Conservation (phyloP, 768 basidiomycete genomes). For the Mycena galopus region DNA sequence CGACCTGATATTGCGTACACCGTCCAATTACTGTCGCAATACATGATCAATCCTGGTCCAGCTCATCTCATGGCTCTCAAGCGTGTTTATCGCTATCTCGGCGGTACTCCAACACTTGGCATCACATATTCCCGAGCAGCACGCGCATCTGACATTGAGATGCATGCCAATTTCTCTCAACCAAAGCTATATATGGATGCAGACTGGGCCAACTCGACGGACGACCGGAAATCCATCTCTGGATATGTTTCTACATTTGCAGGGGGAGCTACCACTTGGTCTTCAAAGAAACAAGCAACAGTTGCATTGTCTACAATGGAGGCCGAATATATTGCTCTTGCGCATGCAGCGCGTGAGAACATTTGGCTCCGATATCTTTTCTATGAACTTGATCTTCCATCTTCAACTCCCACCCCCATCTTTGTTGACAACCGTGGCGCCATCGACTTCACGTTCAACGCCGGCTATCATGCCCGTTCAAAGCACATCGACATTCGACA, state of each 20-base stretch:
- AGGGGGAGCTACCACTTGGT: conserved; percentile 51
- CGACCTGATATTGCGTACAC: conserved; percentile 36
- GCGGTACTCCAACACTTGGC: conserved; percentile 30
- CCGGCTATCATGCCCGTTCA: conserved; percentile 18
- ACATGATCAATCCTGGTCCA: conserved; percentile 40
- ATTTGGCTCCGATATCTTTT: conserved; percentile 46
- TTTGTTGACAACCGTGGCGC: conserved; percentile 46
- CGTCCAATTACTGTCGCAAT: conserved; percentile 44
- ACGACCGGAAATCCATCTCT: conserved; percentile 43
- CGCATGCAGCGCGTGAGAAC: conserved; percentile 45
- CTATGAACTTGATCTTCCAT: conserved; percentile 27
- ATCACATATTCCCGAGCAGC: conserved; percentile 26
- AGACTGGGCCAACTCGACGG: conserved; percentile 42
- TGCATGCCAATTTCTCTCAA: neutral
- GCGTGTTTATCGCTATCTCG: conserved; percentile 51
- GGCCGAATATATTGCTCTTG: conserved; percentile 54
- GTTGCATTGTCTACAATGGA: conserved; percentile 43
- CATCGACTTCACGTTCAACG: conserved; percentile 22
- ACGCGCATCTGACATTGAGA: neutral
- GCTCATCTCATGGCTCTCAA: conserved; percentile 51
- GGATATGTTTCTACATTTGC: conserved; percentile 50
- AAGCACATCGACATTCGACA: conserved; percentile 51
- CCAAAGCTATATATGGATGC: conserved; percentile 38
- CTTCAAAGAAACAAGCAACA: conserved; percentile 46
- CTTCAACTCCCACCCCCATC: conserved; percentile 29